Conservation (phyloP, 139 green algal species). For the Chlamydomonas urium region DNA sequence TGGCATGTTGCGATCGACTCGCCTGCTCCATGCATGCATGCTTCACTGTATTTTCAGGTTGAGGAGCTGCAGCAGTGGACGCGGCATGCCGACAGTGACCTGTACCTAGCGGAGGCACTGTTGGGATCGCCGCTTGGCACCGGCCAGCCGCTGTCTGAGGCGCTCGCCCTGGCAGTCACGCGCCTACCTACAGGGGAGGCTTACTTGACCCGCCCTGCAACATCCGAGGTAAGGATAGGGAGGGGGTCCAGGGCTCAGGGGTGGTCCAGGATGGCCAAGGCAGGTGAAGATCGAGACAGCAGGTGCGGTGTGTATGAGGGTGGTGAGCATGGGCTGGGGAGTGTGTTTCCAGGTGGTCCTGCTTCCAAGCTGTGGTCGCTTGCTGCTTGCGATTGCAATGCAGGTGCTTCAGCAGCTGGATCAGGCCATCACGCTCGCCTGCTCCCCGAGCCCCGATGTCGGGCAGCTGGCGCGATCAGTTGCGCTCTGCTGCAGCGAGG, state of each 20-base stretch:
- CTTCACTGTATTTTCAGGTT: no score
- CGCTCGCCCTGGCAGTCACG: constrained; percentile 17
- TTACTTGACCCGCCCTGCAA: no score
- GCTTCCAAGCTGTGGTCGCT: no score
- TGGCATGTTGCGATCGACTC: no score
- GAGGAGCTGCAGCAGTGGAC: constrained; percentile 58
- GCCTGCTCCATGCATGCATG: no score
- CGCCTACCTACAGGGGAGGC: no score
- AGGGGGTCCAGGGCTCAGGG: no score
- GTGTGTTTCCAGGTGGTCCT: no score
- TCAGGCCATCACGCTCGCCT: constrained; percentile 38
- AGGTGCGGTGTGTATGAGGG: no score
- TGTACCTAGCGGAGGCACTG: constrained; percentile 66
- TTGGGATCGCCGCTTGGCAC: constrained; percentile 46
- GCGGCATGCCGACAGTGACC: constrained; percentile 50
- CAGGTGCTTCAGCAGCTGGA: constrained; percentile 42
- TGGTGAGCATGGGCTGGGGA: background rate
- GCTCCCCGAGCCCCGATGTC: constrained; percentile 26
- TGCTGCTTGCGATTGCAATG: constrained; percentile 20
- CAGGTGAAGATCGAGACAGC: no score
- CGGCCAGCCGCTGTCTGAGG: constrained; percentile 46
- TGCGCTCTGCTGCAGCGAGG: constrained; percentile 21
- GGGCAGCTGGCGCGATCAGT: constrained; percentile 7
- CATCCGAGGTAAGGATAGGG: no score
- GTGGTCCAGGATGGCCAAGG: no score